Base-by-base conservation (phyloP, 352 stramenopile species). In the Lagenidium sp. region DNA sequence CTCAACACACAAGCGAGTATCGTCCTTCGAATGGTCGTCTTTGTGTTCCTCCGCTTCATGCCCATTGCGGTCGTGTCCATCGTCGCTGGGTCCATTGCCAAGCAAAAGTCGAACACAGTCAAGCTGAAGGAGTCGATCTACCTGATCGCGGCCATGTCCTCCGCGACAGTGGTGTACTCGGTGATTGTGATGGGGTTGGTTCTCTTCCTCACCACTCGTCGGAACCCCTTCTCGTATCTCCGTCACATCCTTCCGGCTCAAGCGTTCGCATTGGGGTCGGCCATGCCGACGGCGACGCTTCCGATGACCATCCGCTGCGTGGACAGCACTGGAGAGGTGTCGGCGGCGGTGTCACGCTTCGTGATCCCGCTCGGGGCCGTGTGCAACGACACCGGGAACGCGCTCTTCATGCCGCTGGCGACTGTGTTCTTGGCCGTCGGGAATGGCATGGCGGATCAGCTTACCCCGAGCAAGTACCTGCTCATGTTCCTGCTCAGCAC, bases 301-400 rank as follows among this genome's bases (percentile, higher is more conserved):
- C 78, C 74, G 2, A 67, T 87, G 48, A 85, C 75, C 11, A 74
- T 83, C 57, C 71, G 67, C n/a, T 87, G 71, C 41, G 60, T 87
- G 20, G 69, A 85, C 38, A 42, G 60, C n/a, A 79, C 71, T 11
- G 62, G 61, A 18, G 58, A 82, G 43, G 68, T 85, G 16, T 75
- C 73, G 22, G 67, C 54, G 21, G 37, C 75, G 31, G 43, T 86
- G 8, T 65, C 63, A 11, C 57, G 68, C 25, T 81, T 86, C 38
- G 61, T 84, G 19, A 41, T 86, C 31, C 61, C 70, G 35, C 55
- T 89, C 16, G 77, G 66, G 5, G 69, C 73, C 1, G 82, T 64
- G 3, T 74, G 60, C 35, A 88, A 88, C 50, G 39, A 85, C 38
- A 85, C 80, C 36, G 70, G 69, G 44, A 81, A 65, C 31, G 71